Base-by-base conservation (phyloP, 2,329 filamentous ascomycete genomes). In the Fusarium phyllophilum region DNA sequence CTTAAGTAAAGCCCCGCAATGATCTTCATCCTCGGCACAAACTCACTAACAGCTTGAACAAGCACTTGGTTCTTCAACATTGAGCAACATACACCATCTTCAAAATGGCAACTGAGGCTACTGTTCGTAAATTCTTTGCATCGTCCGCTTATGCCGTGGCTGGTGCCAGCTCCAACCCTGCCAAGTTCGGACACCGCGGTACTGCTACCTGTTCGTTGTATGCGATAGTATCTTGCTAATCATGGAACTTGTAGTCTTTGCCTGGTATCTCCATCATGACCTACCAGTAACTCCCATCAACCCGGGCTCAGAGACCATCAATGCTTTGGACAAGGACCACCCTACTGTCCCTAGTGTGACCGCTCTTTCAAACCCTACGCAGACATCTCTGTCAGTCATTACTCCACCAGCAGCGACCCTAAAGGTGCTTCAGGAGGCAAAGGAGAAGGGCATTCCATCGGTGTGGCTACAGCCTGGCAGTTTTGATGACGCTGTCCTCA, bases 391-490 rank as follows among this genome's bases (percentile, higher is more conserved):
- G 18, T 96, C 93, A 39, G 89, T 98, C 78, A 94, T 98, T 80
- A 98, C 96, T 18, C 94, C 94, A 7, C 96, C 96, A 0, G 83
- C 87, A 5, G 90, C 94, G 36, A 97, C 96, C 2, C 87, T 92
- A 67, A 84, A 90, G 78, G 85, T 97, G 13, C 85, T 98, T 45
- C 86, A 91, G 71, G 93, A 97, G 82, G 96, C 96, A 1, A 93
- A 91, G 82, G 85, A 89, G 63, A 86, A 93, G 17, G 92, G 95
- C 7, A 85, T 97, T 49, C 88, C 89, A 24, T 89, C 93, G 33
- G 91, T 97, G 10, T 97, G 94, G 93, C 84, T 98, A 74, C 96
- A 98, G 84, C 96, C 96, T 0, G 96, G 96, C 2, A 95, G 91
- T 22, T 98, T 93, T 80, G 91, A 97, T 80, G 89, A 93, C 58